Evolutionary conservation across 2,329 filamentous ascomycete species (phyloP).

Genomic region (Colletotrichum cordylinicola): DNA sequence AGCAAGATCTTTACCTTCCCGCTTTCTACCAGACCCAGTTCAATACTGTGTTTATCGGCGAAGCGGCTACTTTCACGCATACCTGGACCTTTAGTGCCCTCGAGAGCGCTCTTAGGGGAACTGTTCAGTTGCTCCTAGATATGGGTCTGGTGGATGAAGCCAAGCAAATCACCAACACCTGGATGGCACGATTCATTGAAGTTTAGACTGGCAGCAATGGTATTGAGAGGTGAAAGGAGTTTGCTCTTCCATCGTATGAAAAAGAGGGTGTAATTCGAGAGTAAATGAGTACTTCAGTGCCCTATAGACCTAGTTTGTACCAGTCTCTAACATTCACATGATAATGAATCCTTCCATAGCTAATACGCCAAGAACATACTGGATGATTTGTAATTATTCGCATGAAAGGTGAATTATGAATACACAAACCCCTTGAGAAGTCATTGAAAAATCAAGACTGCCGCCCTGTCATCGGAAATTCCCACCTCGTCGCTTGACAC

Average conservation of each 20-base stretch:
- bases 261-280: neutral
- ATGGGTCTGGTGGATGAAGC: constrained; percentile 66
- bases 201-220: neutral
- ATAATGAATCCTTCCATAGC: neutral
- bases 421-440: neutral
- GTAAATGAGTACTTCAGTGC: accelerated
- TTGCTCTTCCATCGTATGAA: neutral
- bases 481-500: neutral
- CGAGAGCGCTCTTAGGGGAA: constrained; percentile 61
- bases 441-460: neutral
- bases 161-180: constrained; percentile 59
- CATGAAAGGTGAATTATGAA: neutral
- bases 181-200: constrained; percentile 64
- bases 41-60: constrained; percentile 36
- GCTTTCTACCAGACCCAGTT: constrained; percentile 66
- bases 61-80: constrained; percentile 58
- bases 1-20: constrained; percentile 65
- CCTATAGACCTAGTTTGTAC: neutral
- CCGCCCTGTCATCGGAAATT: neutral
- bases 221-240: neutral
- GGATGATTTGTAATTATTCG: neutral
- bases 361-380: neutral
- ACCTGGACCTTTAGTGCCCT: constrained; percentile 58
- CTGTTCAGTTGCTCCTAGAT: constrained; percentile 58
- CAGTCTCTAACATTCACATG: neutral